Evolutionary conservation across 148 eudicot genomes (phyloP).

Genomic region (Chenopodium quinoa): DNA sequence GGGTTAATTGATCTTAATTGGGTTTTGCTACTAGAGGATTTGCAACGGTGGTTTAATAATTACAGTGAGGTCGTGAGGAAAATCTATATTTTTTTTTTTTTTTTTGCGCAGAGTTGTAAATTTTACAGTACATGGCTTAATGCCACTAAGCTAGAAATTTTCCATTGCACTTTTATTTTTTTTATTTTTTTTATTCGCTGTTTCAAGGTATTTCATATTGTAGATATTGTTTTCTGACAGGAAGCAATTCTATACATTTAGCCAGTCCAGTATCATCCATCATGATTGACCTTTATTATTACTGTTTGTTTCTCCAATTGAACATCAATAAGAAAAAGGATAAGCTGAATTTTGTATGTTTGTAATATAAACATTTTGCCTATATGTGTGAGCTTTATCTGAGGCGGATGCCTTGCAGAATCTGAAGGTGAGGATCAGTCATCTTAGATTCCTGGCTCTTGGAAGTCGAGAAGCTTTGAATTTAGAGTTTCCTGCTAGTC

Average conservation of each 20-base stretch:
- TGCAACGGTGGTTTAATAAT: background rate
- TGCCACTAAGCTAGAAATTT: background rate
- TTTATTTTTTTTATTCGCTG: no score
- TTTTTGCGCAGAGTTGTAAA: background rate
- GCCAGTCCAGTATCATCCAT: background rate
- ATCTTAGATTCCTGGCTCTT: conserved; percentile 73
- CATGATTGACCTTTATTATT: background rate
- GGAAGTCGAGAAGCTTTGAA: conserved; percentile 57
- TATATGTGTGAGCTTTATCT: conserved; percentile 1
- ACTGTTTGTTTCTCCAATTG: background rate
- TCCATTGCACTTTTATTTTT: background rate
- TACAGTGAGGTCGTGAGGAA: background rate
- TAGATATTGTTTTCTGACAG: background rate
- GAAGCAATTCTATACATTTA: background rate
- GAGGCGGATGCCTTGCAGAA: conserved; percentile 56
- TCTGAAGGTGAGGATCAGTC: conserved; percentile 72
- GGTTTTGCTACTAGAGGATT: background rate
- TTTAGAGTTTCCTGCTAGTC: conserved; percentile 68
- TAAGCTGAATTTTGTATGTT: background rate
- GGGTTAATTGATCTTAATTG: background rate
- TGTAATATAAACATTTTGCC: conserved; percentile 13
- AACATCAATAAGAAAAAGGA: background rate
- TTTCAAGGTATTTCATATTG: background rate
- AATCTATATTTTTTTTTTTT: background rate
- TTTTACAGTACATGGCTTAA: background rate